phyloP scores from a whole-genome alignment of 805 yeast genomes.

The Schwanniomyces pseudopolymorphus region DNA sequence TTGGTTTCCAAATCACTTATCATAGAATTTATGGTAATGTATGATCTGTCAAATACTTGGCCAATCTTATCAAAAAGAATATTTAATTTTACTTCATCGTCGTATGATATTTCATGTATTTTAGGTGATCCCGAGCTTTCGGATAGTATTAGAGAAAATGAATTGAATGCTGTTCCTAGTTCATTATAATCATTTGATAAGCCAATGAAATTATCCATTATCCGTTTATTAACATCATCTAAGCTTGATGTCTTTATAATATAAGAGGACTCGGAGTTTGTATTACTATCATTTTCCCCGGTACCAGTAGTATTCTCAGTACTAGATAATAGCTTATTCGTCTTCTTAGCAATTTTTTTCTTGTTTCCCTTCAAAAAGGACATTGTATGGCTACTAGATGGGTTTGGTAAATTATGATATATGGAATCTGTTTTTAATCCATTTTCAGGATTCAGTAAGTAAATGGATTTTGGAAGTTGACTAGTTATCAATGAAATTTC shows the following conservation, averaged over 20 bases:
- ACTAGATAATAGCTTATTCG: slow-evolving; percentile 12
- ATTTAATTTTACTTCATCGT: slow-evolving; percentile 29
- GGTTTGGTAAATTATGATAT: slow-evolving; percentile 35
- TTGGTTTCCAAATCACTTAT: slow-evolving; percentile 54
- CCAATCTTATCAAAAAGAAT: slow-evolving; percentile 72
- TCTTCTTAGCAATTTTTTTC: slow-evolving; percentile 24
- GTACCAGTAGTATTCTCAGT: slow-evolving; percentile 1
- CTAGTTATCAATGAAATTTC: slow-evolving; percentile 41
- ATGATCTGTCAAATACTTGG: slow-evolving; percentile 74
- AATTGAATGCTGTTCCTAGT: slow-evolving; percentile 59
- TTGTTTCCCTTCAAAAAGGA: slow-evolving; percentile 33
- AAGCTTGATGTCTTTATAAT: slow-evolving; percentile 40
- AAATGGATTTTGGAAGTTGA: slow-evolving; percentile 41
- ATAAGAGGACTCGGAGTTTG: slow-evolving; percentile 4
- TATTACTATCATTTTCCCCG: slow-evolving; percentile 1
- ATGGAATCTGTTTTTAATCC: slow-evolving; percentile 36
- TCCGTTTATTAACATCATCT: slow-evolving; percentile 57
- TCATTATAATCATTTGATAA: slow-evolving; percentile 68
- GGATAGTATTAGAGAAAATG: slow-evolving; percentile 50
- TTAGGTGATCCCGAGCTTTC: slow-evolving; percentile 27
- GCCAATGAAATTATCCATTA: slow-evolving; percentile 55
- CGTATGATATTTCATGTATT: slow-evolving; percentile 14
- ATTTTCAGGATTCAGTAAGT: slow-evolving; percentile 45
- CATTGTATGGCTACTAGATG: slow-evolving; percentile 25
- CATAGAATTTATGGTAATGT: slow-evolving; percentile 51